Conservation (phyloP, 2,329 filamentous ascomycete species). For the Exophiala sideris region DNA sequence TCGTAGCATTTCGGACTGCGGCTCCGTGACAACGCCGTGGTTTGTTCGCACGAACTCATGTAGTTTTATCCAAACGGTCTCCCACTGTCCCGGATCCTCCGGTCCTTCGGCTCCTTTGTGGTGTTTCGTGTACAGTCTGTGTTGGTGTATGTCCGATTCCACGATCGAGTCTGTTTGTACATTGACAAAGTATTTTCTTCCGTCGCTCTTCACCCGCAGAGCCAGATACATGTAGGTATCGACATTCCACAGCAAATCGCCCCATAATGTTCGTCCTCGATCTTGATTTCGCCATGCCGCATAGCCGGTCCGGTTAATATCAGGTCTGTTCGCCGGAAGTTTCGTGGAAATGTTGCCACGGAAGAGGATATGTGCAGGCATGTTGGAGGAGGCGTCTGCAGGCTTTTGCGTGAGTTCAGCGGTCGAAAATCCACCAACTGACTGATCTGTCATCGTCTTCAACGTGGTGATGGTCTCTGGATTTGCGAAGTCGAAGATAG, state of each 20-base stretch:
- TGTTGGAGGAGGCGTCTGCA: conserved; percentile 40
- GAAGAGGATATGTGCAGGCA: conserved; percentile 70
- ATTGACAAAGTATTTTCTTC: conserved; percentile 89
- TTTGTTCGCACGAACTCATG: conserved; percentile 94
- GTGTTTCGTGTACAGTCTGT: conserved; percentile 64
- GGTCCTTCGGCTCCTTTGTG: conserved; percentile 33
- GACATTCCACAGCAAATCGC: conserved; percentile 80
- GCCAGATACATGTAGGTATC: conserved; percentile 86
- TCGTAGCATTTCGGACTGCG: conserved; percentile 82
- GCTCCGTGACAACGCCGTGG: conserved; percentile 85
- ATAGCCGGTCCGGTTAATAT: conserved; percentile 76
- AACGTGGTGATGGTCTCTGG: conserved; percentile 43
- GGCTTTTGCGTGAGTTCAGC: conserved; percentile 66
- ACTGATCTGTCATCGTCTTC: conserved; percentile 81
- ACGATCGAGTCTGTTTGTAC: conserved; percentile 92
- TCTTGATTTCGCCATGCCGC: conserved; percentile 86
- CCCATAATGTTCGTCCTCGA: conserved; percentile 74
- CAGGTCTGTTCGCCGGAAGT: conserved; percentile 70
- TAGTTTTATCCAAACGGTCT: conserved; percentile 89
- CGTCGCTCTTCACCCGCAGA: conserved; percentile 83
- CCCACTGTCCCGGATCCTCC: conserved; percentile 74
- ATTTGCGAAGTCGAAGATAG: conserved; percentile 29
- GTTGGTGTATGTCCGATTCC: conserved; percentile 93
- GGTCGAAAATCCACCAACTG: conserved; percentile 82
- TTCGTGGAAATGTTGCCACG: conserved; percentile 84